Conservation (phyloP, 305 asterid species). For the Fraxinus floribunda region DNA sequence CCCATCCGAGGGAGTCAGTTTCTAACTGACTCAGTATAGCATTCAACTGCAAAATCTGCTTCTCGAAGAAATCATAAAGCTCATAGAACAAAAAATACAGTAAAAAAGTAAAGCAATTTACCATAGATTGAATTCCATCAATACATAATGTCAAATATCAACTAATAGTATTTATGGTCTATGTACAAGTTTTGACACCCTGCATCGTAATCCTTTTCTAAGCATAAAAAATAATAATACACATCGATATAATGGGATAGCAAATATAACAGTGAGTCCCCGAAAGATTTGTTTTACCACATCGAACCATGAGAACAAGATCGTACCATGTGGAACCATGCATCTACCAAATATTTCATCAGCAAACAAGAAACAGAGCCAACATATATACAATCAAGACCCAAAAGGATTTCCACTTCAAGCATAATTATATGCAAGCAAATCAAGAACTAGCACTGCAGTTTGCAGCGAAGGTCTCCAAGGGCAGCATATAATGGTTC, state of each 20-base stretch:
- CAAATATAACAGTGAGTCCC: neutral
- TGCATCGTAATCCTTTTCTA: neutral
- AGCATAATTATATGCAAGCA: neutral
- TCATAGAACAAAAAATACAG: neutral
- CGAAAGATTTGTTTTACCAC: neutral
- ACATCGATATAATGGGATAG: neutral
- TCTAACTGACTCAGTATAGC: neutral
- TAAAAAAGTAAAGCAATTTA: neutral
- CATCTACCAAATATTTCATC: neutral
- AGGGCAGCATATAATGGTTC: slow-evolving; percentile 83
- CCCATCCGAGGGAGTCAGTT: neutral
- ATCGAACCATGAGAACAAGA: neutral
- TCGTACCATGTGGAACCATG: neutral
- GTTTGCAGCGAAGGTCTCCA: slow-evolving; percentile 54
- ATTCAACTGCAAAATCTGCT: neutral
- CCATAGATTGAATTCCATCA: neutral
- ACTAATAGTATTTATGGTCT: neutral
- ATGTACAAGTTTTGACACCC: neutral
- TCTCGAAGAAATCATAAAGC: neutral
- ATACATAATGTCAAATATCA: neutral
- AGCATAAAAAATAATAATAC: neutral
- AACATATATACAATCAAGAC: neutral
- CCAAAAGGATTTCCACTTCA: neutral
- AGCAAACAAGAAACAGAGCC: neutral
- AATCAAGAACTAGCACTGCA: slow-evolving; percentile 36